These are phyloP conservation scores for Phialophora expanda DNA, from an alignment of 2,329 filamentous ascomycete genomes.

Conservation along the genomic window DNA sequence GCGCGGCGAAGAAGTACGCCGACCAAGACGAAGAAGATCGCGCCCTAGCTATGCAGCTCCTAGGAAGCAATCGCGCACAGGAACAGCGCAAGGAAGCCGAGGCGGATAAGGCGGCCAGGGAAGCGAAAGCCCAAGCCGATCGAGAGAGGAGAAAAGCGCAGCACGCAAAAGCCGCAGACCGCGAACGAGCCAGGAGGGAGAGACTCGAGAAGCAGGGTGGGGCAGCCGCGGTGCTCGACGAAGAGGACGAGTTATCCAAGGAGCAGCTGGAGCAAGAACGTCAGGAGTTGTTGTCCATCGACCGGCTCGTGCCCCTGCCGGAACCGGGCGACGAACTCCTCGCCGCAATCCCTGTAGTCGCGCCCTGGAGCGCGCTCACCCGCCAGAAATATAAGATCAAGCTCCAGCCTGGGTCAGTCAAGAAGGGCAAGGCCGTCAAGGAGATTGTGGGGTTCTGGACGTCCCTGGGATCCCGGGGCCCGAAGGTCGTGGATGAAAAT, in stretches of 20 bases:
- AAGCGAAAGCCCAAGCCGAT: conserved; percentile 73
- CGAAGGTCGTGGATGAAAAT: conserved; percentile 62
- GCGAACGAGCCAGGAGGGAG: conserved; percentile 67
- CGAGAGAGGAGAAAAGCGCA: conserved; percentile 78
- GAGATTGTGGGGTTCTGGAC: conserved; percentile 84
- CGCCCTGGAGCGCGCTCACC: conserved; percentile 65
- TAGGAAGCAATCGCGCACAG: conserved; percentile 72
- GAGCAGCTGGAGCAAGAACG: conserved; percentile 55
- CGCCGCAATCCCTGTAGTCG: conserved; percentile 65
- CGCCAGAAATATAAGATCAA: conserved; percentile 94
- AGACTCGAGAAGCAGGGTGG: conserved; percentile 67
- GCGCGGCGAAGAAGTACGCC: conserved; percentile 79
- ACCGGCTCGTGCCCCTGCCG: conserved; percentile 77
- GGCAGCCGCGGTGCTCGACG: conserved; percentile 54
- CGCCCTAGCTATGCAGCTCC: conserved; percentile 77
- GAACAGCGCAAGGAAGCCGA: conserved; percentile 71
- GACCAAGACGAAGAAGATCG: conserved; percentile 95
- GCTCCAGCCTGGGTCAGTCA: conserved; percentile 83
- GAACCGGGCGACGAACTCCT: conserved; percentile 77
- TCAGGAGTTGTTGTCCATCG: conserved; percentile 61
- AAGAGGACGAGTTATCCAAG: conserved; percentile 61
- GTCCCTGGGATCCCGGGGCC: conserved; percentile 28
- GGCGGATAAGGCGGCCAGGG: conserved; percentile 67
- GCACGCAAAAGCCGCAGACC: conserved; percentile 74
- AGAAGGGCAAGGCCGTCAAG: conserved; percentile 93